phyloP scores from a whole-genome alignment of 805 yeast genomes.

The Brettanomyces naardenensis region DNA sequence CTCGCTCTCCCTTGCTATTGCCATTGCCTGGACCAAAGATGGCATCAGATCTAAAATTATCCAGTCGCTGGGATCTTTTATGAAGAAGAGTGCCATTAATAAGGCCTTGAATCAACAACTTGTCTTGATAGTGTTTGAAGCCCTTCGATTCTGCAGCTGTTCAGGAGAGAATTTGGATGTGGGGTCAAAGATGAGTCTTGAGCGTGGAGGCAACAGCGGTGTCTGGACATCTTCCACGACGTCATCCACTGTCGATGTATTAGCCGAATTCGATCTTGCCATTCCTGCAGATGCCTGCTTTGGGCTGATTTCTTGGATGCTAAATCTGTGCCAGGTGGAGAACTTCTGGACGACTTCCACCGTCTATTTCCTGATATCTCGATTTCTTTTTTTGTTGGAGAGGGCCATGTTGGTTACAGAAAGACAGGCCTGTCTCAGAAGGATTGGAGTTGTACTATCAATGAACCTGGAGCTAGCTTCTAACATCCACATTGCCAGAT shows the following conservation, averaged over 20 bases:
- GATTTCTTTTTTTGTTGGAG: slow-evolving; percentile 21
- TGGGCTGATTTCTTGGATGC: slow-evolving; percentile 7
- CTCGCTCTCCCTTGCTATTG: slow-evolving; percentile 26
- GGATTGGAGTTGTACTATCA: slow-evolving; percentile 29
- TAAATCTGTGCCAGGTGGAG: slow-evolving; percentile 3
- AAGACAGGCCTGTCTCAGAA: slow-evolving; percentile 23
- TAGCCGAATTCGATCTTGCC: slow-evolving; percentile 12
- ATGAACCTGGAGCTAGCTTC: slow-evolving; percentile 17
- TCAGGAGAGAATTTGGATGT: slow-evolving; percentile 5
- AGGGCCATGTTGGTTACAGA: slow-evolving; percentile 18
- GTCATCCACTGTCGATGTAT: slow-evolving; percentile 6
- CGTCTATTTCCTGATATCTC: slow-evolving; percentile 32
- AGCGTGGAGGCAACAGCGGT: no score
- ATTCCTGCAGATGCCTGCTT: slow-evolving; percentile 7
- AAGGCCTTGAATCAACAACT: slow-evolving; percentile 17
- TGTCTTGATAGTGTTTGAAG: slow-evolving; percentile 27
- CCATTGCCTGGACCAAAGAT: slow-evolving; percentile 26
- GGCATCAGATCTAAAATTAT: slow-evolving; percentile 22
- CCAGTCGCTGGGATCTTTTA: slow-evolving; percentile 7
- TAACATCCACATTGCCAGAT: slow-evolving; percentile 11
- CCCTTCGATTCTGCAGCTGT: slow-evolving; percentile 34
- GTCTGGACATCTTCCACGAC: no score
- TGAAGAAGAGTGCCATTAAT: slow-evolving; percentile 6
- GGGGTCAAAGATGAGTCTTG: not conserved
- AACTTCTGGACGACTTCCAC: slow-evolving; percentile 29